Evolutionary conservation across 1,284 basidiomycete species (phyloP).

Genomic region (Kalmanozyma brasiliensis): DNA sequence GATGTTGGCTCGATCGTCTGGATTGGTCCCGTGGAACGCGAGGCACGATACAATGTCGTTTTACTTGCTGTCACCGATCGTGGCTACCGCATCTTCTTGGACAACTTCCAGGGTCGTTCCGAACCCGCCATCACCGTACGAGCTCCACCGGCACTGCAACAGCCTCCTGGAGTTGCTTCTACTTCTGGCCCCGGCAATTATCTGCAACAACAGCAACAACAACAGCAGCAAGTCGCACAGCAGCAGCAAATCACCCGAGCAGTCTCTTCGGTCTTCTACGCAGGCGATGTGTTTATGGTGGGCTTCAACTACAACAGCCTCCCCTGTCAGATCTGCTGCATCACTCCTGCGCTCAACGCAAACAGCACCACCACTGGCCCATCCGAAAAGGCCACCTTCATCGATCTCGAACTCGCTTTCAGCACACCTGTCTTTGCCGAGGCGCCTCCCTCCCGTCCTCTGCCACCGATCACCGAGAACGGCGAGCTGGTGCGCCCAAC

Average conservation of each 20-base stretch:
- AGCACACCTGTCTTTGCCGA: slow-evolving; percentile 58
- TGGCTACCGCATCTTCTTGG: slow-evolving; percentile 65
- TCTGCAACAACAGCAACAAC: slow-evolving; percentile 17
- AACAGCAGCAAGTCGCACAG: slow-evolving; percentile 15
- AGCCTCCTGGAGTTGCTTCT: slow-evolving; percentile 37
- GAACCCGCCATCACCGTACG: slow-evolving; percentile 46
- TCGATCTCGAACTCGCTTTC: slow-evolving; percentile 47
- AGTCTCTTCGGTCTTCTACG: slow-evolving; percentile 48
- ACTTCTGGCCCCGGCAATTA: slow-evolving; percentile 11
- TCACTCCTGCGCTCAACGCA: slow-evolving; percentile 41
- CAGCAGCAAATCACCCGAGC: slow-evolving; percentile 35
- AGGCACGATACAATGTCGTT: slow-evolving; percentile 47
- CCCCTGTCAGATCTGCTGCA: slow-evolving; percentile 45
- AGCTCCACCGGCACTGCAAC: slow-evolving; percentile 46
- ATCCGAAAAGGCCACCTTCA: slow-evolving; percentile 46
- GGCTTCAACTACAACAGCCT: slow-evolving; percentile 52
- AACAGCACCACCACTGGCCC: slow-evolving; percentile 34
- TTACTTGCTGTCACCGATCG: slow-evolving; percentile 64
- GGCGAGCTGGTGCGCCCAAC: slow-evolving; percentile 76
- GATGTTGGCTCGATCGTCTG: slow-evolving; percentile 59
- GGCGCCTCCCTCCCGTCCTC: slow-evolving; percentile 19
- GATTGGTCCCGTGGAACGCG: slow-evolving; percentile 54
- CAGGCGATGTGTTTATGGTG: slow-evolving; percentile 50
- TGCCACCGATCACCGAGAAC: slow-evolving; percentile 36
- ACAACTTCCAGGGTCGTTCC: slow-evolving; percentile 58